Percentiles rank a stretch among this genome's conserved stretches.
phyloP scores from a whole-genome alignment of 805 yeast genomes.

The Metschnikowia colocasiae region DNA sequence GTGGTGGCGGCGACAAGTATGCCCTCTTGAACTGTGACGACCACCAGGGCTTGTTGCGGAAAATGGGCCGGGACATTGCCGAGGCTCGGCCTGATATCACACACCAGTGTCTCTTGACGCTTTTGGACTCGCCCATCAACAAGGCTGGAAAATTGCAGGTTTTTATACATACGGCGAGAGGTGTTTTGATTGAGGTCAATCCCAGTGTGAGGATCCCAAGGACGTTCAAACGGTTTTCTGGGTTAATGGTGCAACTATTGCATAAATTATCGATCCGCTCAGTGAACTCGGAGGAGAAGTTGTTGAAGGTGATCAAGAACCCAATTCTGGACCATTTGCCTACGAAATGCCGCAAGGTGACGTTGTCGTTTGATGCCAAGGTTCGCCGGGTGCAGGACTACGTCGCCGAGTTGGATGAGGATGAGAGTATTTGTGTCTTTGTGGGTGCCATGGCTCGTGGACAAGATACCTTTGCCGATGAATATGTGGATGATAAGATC shows the following conservation, averaged over 20 bases:
- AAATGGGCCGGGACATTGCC: slow-evolving; percentile 95
- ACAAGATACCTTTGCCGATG: slow-evolving; percentile 95
- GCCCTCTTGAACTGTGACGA: slow-evolving; percentile 96
- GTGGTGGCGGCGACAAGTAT: slow-evolving; percentile 76
- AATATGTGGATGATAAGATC: slow-evolving; percentile 91
- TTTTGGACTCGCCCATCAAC: slow-evolving; percentile 95
- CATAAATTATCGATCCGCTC: slow-evolving; percentile 91
- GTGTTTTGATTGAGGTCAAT: slow-evolving; percentile 91
- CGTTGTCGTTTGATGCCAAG: slow-evolving; percentile 88
- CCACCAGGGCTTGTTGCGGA: slow-evolving; percentile 91
- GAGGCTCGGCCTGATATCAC: slow-evolving; percentile 99
- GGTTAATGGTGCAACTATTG: slow-evolving; percentile 93
- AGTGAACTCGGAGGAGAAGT: slow-evolving; percentile 91
- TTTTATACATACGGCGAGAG: slow-evolving; percentile 91
- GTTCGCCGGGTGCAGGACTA: slow-evolving; percentile 87
- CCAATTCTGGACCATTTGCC: slow-evolving; percentile 97
- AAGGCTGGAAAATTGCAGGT: slow-evolving; percentile 97
- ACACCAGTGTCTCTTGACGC: slow-evolving; percentile 91
- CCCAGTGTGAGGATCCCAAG: slow-evolving; percentile 97
- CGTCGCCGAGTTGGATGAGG: slow-evolving; percentile 71
- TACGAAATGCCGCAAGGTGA: slow-evolving; percentile 89
- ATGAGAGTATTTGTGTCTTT: slow-evolving; percentile 94
- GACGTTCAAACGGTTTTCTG: slow-evolving; percentile 96
- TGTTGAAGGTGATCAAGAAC: slow-evolving; percentile 90
- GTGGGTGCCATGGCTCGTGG: slow-evolving; percentile 99